Evolutionary conservation across 148 eudicot genomes (phyloP).

Genomic region (Mesembryanthemum crystallinum): DNA sequence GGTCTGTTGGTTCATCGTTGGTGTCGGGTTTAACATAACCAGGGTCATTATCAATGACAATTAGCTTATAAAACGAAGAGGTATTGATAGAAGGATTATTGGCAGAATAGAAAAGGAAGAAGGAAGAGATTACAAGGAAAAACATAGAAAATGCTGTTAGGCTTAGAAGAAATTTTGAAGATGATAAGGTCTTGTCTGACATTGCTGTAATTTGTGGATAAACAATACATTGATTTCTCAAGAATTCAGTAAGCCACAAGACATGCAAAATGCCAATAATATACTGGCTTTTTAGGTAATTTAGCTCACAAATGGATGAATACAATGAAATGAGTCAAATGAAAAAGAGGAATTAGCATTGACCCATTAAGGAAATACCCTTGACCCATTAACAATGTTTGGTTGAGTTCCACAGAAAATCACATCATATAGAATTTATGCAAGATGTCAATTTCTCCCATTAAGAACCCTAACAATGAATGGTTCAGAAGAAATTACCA

Average conservation of each 20-base stretch:
- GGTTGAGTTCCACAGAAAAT: constrained; percentile 14
- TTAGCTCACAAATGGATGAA: neutral
- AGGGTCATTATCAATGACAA: constrained; percentile 37
- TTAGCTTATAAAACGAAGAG: constrained; percentile 42
- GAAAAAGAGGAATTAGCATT: neutral
- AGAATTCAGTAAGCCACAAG: constrained; percentile 8
- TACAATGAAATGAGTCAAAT: neutral
- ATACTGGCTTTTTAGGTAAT: neutral
- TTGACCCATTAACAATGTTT: constrained; percentile 9
- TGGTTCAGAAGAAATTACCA: constrained; percentile 1
- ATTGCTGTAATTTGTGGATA: constrained; percentile 28
- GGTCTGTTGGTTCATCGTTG: constrained; percentile 7
- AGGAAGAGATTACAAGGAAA: constrained; percentile 50
- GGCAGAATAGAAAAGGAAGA: constrained; percentile 52
- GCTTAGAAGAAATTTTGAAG: constrained; percentile 50
- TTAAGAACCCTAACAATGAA: constrained; percentile 4
- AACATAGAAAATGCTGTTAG: constrained; percentile 45
- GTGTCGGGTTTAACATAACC: constrained; percentile 17
- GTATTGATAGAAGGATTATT: constrained; percentile 32
- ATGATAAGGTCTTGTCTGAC: constrained; percentile 50
- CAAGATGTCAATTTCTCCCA: constrained; percentile 15
- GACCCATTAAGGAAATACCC: neutral
- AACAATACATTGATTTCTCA: constrained; percentile 28
- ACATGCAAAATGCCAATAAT: constrained; percentile 1
- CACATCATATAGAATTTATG: constrained; percentile 9